Evolutionary conservation across 192 early-diverging fungal species (phyloP).

Genomic region (Rhizophagus clarus): DNA sequence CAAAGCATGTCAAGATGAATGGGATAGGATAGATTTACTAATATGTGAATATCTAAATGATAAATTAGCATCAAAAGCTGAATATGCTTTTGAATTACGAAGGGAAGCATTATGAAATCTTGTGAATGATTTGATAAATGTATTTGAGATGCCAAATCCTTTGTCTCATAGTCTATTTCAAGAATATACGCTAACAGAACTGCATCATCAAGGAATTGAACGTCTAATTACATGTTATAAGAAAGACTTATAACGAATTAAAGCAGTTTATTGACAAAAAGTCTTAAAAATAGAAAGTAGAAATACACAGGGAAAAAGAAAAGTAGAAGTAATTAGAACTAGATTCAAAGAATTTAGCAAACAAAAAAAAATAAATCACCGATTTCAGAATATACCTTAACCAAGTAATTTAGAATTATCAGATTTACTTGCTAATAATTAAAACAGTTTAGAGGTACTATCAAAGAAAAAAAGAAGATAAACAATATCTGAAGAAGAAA

Average conservation of each 20-base stretch:
- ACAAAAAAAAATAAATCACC: too few species aligned
- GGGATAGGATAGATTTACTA: not conserved
- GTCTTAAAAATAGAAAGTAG: conserved; percentile 3
- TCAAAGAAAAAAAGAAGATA: too few species aligned
- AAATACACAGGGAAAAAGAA: not conserved
- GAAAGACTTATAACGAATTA: not conserved
- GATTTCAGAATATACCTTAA: too few species aligned
- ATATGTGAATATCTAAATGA: conserved; percentile 7
- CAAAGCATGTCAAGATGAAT: not conserved
- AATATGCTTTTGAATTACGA: not conserved
- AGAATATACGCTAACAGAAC: not conserved
- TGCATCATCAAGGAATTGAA: not conserved
- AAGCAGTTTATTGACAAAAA: not conserved
- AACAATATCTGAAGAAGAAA: too few species aligned
- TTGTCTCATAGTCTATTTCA: not conserved
- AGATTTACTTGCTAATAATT: too few species aligned
- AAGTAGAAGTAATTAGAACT: too few species aligned
- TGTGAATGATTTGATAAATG: not conserved
- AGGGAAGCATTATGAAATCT: not conserved
- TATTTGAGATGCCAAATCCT: not conserved
- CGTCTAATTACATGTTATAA: not conserved
- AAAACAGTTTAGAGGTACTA: too few species aligned
- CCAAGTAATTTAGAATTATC: too few species aligned
- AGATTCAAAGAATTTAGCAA: too few species aligned
- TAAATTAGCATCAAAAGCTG: not conserved